Percentiles rank a stretch among this genome's conserved stretches.
These are phyloP conservation scores for Lodderomyces parapsilosis DNA, from an alignment of 1,139 yeast species.

Conservation along the genomic window DNA sequence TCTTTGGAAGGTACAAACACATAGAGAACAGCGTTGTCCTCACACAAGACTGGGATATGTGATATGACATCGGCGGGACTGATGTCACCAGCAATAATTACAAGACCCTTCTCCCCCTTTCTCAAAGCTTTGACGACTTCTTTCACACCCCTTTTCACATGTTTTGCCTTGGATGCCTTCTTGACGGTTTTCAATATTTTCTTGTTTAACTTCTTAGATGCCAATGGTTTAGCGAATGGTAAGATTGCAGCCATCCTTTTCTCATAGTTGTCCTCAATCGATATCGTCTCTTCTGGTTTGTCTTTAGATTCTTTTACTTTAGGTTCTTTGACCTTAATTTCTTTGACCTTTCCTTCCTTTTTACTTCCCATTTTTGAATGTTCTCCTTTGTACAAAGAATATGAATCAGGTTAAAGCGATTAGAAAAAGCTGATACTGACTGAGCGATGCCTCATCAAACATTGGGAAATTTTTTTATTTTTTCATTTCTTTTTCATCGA, in stretches of 20 bases:
- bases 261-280: slow-evolving; percentile 82
- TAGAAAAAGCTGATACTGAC: neutral
- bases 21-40: slow-evolving; percentile 86
- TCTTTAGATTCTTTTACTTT: slow-evolving; percentile 6
- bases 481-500: no score
- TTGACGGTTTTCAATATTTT: slow-evolving; percentile 93
- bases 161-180: slow-evolving; percentile 96
- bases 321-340: slow-evolving; percentile 4
- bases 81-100: slow-evolving; percentile 95
- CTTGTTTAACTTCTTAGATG: slow-evolving; percentile 93
- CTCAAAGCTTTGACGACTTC: slow-evolving; percentile 97
- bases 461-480: no score
- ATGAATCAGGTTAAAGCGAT: no score
- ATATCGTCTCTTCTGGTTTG: slow-evolving; percentile 36
- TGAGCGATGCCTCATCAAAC: neutral
- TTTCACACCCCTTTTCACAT: slow-evolving; percentile 97
- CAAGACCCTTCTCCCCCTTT: slow-evolving; percentile 97
- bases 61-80: slow-evolving; percentile 97
- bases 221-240: slow-evolving; percentile 93
- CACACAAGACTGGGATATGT: slow-evolving; percentile 96
- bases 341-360: slow-evolving; percentile 3
- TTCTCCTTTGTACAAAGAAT: no score
- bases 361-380: slow-evolving; percentile 47
- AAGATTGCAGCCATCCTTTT: slow-evolving; percentile 84
- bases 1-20: slow-evolving; percentile 95